Evolutionary conservation across 2,329 filamentous ascomycete species (phyloP).

Genomic region (Pyrenophora graminea): DNA sequence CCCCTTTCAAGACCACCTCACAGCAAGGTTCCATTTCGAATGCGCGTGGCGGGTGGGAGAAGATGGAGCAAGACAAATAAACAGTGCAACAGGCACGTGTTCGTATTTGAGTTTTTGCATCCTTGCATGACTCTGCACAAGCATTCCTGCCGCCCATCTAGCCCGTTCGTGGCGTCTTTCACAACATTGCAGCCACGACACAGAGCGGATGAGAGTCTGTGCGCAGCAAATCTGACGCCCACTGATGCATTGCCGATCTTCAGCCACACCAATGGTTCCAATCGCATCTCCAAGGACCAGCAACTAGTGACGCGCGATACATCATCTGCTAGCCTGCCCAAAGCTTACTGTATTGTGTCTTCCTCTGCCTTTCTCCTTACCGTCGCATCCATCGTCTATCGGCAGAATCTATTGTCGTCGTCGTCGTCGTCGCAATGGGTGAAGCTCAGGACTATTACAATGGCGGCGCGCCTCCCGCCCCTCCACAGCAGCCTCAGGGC

Average conservation of each 20-base stretch:
- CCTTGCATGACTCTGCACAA: conserved; percentile 1
- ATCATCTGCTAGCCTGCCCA: conserved; percentile 14
- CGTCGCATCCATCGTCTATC: conserved; percentile 1
- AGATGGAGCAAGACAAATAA: not conserved
- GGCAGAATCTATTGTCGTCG: not conserved
- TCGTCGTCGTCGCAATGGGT: conserved; percentile 31
- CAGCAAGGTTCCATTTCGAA: not conserved
- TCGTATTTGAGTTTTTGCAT: conserved; percentile 3
- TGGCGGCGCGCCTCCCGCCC: conserved; percentile 13
- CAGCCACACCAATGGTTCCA: conserved; percentile 20
- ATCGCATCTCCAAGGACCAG: conserved; percentile 1
- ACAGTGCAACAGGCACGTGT: not conserved
- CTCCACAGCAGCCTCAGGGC: conserved; percentile 26
- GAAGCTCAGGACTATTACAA: conserved; percentile 49
- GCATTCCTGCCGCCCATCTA: conserved; percentile 11
- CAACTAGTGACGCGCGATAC: conserved; percentile 18
- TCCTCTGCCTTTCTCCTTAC: not conserved
- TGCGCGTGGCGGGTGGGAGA: not conserved
- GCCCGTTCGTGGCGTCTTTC: conserved; percentile 3
- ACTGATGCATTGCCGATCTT: conserved; percentile 13
- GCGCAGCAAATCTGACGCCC: not conserved
- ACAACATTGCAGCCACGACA: conserved; percentile 19
- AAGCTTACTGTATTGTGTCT: conserved; percentile 1
- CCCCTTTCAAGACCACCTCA: not conserved
- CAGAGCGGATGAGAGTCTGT: conserved; percentile 3